These are phyloP conservation scores for Cryomyces minteri DNA, from an alignment of 495 filamentous ascomycete species.

Conservation along the genomic window DNA sequence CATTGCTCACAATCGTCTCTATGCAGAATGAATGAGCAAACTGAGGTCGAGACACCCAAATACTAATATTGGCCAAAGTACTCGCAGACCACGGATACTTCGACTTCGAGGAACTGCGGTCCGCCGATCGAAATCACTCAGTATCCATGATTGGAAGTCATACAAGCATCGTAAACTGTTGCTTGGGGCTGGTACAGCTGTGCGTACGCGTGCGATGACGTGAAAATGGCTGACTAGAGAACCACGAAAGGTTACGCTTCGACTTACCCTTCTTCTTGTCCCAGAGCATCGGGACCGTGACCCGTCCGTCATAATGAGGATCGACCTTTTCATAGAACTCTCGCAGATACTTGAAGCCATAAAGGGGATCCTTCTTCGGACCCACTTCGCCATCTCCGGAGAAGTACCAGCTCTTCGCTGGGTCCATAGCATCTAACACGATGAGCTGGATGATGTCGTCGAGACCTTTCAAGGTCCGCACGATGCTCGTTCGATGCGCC, in stretches of 20 bases:
- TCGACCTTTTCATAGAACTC: slow-evolving; percentile 43
- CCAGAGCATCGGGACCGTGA: slow-evolving; percentile 44
- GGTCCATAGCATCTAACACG: slow-evolving; percentile 38
- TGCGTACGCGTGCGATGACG: too few species aligned
- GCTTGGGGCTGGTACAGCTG: too few species aligned
- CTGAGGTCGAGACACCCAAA: too few species aligned
- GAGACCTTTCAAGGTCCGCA: slow-evolving; percentile 61
- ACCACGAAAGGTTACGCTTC: too few species aligned
- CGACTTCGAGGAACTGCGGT: too few species aligned
- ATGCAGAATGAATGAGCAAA: too few species aligned
- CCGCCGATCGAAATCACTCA: too few species aligned
- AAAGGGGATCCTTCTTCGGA: slow-evolving; percentile 15
- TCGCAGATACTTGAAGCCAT: slow-evolving; percentile 35
- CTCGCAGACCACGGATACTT: too few species aligned
- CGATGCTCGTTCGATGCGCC: slow-evolving; percentile 64
- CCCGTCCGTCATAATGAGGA: slow-evolving; percentile 37
- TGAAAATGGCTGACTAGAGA: too few species aligned
- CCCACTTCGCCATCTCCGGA: slow-evolving; percentile 24
- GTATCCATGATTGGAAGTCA: too few species aligned
- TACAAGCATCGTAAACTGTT: too few species aligned
- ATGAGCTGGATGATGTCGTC: slow-evolving; percentile 53
- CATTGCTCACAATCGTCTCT: slow-evolving; percentile 22
- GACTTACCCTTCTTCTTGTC: slow-evolving; percentile 31
- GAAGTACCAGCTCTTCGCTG: slow-evolving; percentile 63
- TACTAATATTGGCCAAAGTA: too few species aligned